Conservation (phyloP, 345 rosid genomes). For the Eucalyptus tenuipes region DNA sequence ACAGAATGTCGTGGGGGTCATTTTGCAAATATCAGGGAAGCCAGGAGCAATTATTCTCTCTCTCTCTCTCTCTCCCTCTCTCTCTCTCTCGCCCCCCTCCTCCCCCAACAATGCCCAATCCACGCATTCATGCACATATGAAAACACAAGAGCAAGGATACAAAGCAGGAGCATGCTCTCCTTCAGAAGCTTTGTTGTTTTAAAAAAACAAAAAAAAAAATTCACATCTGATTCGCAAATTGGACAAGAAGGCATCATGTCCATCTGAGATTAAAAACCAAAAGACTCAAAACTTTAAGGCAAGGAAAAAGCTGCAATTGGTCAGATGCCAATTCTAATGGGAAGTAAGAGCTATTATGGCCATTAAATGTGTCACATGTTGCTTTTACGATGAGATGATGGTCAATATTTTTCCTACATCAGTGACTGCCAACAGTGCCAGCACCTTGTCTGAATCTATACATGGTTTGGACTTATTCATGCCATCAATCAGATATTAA, state of each 20-base stretch:
- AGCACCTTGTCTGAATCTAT: neutral
- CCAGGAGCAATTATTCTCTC: neutral
- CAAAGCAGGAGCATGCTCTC: neutral
- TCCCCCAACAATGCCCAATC: too few relatives aligned
- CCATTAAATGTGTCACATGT: neutral
- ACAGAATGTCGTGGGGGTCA: neutral
- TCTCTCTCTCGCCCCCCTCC: too few relatives aligned
- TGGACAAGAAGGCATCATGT: neutral
- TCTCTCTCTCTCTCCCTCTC: neutral
- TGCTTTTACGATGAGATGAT: neutral
- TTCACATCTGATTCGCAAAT: neutral
- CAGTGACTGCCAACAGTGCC: neutral
- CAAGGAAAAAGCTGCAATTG: neutral
- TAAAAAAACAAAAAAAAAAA: neutral
- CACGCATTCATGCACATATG: neutral
- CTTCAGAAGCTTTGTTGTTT: neutral
- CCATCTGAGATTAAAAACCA: neutral
- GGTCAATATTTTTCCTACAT: neutral
- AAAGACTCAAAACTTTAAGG: neutral
- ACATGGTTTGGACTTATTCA: neutral
- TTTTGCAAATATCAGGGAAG: neutral
- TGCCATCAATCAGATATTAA: neutral
- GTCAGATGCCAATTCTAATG: neutral
- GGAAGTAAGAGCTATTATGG: neutral
- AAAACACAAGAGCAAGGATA: neutral